A percentile compares a stretch with the other conserved stretches of the same genome.
Conservation (phyloP, 2,329 filamentous ascomycete species). For the Colletotrichum plurivorum region DNA sequence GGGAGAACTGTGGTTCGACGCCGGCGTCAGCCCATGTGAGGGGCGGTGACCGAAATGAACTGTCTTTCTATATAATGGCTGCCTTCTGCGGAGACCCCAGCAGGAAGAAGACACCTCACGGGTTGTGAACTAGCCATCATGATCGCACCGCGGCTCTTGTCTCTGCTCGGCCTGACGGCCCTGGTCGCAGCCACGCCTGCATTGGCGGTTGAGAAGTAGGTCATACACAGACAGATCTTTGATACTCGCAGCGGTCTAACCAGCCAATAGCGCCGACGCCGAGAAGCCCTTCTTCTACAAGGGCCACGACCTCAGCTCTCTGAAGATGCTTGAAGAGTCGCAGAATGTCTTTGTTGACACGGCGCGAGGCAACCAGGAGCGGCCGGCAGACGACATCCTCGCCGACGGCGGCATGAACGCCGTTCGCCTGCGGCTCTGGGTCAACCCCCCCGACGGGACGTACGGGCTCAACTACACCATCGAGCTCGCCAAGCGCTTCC, state of each 20-base stretch:
- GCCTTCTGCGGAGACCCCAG: neutral
- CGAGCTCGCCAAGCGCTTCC: constrained; percentile 50
- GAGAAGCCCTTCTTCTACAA: constrained; percentile 36
- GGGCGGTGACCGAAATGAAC: constrained; percentile 6
- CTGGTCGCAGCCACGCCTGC: constrained; percentile 21
- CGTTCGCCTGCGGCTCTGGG: constrained; percentile 36
- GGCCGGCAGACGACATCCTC: constrained; percentile 35
- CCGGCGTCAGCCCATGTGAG: constrained; percentile 5
- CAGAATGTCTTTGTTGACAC: constrained; percentile 35
- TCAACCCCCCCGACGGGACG: constrained; percentile 34
- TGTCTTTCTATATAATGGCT: constrained; percentile 8
- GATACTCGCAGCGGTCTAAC: neutral
- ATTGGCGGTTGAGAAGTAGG: constrained; percentile 21
- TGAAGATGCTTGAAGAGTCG: constrained; percentile 36
- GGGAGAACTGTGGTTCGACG: constrained; percentile 7
- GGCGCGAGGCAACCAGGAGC: constrained; percentile 26
- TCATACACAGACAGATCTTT: neutral
- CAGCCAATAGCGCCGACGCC: neutral
- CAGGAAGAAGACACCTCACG: neutral
- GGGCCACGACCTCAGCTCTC: constrained; percentile 37
- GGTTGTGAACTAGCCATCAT: constrained; percentile 8
- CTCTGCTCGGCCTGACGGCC: constrained; percentile 30
- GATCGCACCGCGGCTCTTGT: constrained; percentile 21
- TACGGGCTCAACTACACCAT: constrained; percentile 44
- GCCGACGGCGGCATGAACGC: constrained; percentile 38